Percentiles rank a stretch among this genome's conserved stretches.
These are phyloP conservation scores for Exophiala dermatitidis DNA, from an alignment of 2,329 filamentous ascomycete genomes.

Conservation along the genomic window DNA sequence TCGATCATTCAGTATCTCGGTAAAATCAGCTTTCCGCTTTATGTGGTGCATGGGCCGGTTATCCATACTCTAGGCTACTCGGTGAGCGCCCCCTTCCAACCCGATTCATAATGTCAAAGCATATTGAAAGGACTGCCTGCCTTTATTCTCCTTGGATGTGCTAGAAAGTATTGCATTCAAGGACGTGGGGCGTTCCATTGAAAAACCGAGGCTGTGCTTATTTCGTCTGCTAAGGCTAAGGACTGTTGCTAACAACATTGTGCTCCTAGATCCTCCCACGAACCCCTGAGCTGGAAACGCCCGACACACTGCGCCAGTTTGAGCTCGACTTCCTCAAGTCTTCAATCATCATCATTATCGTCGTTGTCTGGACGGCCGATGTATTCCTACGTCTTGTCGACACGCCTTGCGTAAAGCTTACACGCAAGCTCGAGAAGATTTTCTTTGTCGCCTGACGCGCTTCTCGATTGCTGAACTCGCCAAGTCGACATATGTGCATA, in stretches of 20 bases:
- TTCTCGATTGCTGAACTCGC: not conserved
- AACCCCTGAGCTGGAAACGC: slow-evolving; percentile 30
- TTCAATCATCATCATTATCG: slow-evolving; percentile 35
- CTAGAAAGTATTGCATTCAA: no score
- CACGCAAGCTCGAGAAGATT: slow-evolving; percentile 42
- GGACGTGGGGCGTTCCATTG: no score
- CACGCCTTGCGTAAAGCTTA: slow-evolving; percentile 44
- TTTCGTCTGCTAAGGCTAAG: no score
- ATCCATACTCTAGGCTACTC: slow-evolving; percentile 39
- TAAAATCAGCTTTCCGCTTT: slow-evolving; percentile 43
- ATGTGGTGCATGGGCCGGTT: slow-evolving; percentile 42
- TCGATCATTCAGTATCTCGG: slow-evolving; percentile 41
- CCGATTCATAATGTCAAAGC: slow-evolving; percentile 24
- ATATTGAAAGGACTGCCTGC: no score
- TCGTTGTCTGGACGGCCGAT: slow-evolving; percentile 51
- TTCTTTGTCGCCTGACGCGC: slow-evolving; percentile 10
- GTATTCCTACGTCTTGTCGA: slow-evolving; percentile 55
- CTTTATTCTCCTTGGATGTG: no score
- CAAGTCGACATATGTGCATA: not conserved
- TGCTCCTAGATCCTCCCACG: slow-evolving; percentile 28
- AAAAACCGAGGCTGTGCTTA: no score
- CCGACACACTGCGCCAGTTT: slow-evolving; percentile 32
- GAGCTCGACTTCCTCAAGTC: slow-evolving; percentile 36
- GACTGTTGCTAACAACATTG: not conserved
- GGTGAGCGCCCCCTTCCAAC: slow-evolving; percentile 29